Conservation (phyloP, 1,284 basidiomycete genomes). For the Megacollybia platyphylla region DNA sequence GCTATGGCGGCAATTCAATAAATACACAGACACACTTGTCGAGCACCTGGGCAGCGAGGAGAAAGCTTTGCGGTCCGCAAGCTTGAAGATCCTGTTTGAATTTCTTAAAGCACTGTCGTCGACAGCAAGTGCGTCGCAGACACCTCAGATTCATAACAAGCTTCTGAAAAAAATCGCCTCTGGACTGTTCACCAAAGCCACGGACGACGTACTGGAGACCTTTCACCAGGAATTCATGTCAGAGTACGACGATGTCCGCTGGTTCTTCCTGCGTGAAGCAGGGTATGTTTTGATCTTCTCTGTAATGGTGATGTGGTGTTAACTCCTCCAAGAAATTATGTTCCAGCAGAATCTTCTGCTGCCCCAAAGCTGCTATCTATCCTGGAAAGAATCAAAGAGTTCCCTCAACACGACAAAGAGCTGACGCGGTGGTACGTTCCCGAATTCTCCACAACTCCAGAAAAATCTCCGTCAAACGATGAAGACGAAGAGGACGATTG, state of each 20-base stretch:
- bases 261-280: slow-evolving; percentile 85
- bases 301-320: neutral
- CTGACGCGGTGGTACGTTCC: slow-evolving; percentile 82
- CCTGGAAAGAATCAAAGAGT: slow-evolving; percentile 69
- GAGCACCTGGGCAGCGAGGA: slow-evolving; percentile 68
- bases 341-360: slow-evolving; percentile 19
- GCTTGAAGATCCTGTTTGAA: slow-evolving; percentile 63
- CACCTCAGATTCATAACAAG: slow-evolving; percentile 55
- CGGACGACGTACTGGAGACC: slow-evolving; percentile 42
- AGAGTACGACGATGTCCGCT: slow-evolving; percentile 82
- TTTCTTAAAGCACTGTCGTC: slow-evolving; percentile 69
- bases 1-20: slow-evolving; percentile 60
- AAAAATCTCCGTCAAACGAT: slow-evolving; percentile 23
- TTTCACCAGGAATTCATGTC: slow-evolving; percentile 67
- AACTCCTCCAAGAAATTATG: slow-evolving; percentile 1
- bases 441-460: slow-evolving; percentile 35
- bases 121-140: slow-evolving; percentile 32
- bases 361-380: slow-evolving; percentile 62
- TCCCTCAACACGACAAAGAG: slow-evolving; percentile 68
- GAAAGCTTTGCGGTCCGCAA: slow-evolving; percentile 22
- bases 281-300: slow-evolving; percentile 32
- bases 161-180: slow-evolving; percentile 58
- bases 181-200: slow-evolving; percentile 32
- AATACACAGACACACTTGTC: slow-evolving; percentile 56
- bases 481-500: slow-evolving; percentile 56